Percentiles rank a stretch among this genome's conserved stretches.
Evolutionary conservation across 1,139 yeast species (phyloP).

Genomic region (Suhomyces atakaporum): DNA sequence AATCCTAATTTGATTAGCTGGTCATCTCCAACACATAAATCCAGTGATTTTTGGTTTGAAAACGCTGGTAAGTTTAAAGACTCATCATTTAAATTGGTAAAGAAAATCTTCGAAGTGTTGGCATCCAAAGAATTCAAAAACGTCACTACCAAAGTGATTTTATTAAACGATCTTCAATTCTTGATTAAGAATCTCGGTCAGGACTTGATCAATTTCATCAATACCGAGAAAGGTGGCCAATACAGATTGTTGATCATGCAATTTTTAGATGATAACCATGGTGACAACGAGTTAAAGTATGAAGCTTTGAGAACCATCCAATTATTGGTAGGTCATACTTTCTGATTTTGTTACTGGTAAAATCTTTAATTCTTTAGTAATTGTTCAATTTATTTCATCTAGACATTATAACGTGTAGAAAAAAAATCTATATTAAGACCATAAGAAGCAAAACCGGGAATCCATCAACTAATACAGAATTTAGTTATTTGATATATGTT

Average conservation of each 20-base stretch:
- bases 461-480: too few species aligned
- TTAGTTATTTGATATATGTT: too few species aligned
- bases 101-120: slow-evolving; percentile 47
- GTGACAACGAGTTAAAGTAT: slow-evolving; percentile 85
- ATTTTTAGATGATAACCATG: slow-evolving; percentile 65
- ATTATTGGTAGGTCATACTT: slow-evolving; percentile 74
- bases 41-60: slow-evolving; percentile 87
- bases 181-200: slow-evolving; percentile 46
- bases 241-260: slow-evolving; percentile 78
- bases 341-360: slow-evolving; percentile 6
- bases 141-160: slow-evolving; percentile 36
- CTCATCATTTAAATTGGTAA: slow-evolving; percentile 71
- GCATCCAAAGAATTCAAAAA: slow-evolving; percentile 23
- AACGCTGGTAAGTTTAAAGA: slow-evolving; percentile 77
- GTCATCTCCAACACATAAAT: slow-evolving; percentile 88
- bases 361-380: slow-evolving; percentile 9
- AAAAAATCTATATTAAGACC: too few species aligned
- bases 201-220: slow-evolving; percentile 75
- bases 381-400: slow-evolving; percentile 7
- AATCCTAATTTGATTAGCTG: slow-evolving; percentile 77
- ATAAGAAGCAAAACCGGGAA: too few species aligned
- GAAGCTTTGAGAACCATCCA: slow-evolving; percentile 96
- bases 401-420: not conserved
- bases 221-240: slow-evolving; percentile 57
- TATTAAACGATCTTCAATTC: slow-evolving; percentile 56